Base-by-base conservation (phyloP, 257 asterid species). In the Plantago major region DNA sequence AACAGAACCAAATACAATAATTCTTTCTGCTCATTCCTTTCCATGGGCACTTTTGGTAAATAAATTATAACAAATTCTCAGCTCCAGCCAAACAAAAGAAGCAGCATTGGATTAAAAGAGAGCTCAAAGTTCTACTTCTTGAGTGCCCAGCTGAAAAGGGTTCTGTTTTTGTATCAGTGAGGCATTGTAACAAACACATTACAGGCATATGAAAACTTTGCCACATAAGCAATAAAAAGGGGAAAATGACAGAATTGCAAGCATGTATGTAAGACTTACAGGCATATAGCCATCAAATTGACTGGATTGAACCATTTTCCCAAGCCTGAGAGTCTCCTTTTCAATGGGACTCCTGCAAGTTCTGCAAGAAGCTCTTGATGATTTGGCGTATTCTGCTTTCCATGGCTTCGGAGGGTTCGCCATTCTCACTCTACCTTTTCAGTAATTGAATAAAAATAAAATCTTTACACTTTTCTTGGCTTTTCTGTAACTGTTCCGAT, bases 221-320 rank as follows among this genome's bases (percentile, higher is more conserved):
- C 43, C n/a, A 56, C 37, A 13, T 33, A 12, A 37, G 14, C 15
- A 56, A 11, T n/a, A 14, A 16, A 33, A 17, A 6, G 40, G 38
- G 26, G 16, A 10, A 6, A 18, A 51, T 15, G 18, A 22, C 16
- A 18, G 52, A 48, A 49, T 17, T 49, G 22, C 6, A 47, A 19
- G 9, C 11, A 49, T 10, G 11, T 3, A 37, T n/a, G 9, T 2
- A 6, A 4, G 13, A 61, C 11, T 17, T 84, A 93, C 99, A 55
- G 97, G 95, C 95, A 93, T 87, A 70, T 89, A 71, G 42, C 99
- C 97, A 75, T 93, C 99, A 64, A 87, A 87, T 11, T 93, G 91
- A 50, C 88, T 65, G 57, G 96, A 78, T 69, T 89, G 94, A 49
- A 93, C 95, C 97, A 93, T 93, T 69, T 89, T 93, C 1, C 96